A percentile compares a stretch with the other conserved stretches of the same genome.
phyloP scores from a whole-genome alignment of 208 protist species.

The Acanthamoeba castellanii region DNA sequence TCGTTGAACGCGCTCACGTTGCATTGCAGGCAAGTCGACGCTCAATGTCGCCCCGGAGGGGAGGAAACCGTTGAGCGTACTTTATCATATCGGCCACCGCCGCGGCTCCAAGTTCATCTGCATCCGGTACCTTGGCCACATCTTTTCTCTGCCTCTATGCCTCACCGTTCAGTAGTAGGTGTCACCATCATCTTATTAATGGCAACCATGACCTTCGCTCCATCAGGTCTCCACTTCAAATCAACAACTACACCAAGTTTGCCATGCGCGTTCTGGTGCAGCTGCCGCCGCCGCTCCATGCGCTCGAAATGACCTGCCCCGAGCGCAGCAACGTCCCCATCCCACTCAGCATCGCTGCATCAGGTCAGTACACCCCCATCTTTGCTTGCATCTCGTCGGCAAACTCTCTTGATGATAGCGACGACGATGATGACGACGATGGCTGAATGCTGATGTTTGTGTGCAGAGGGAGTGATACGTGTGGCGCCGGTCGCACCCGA shows the following conservation, averaged over 20 bases:
- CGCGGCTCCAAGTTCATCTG: conserved; percentile 28
- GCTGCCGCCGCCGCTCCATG: neutral
- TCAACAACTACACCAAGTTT: conserved; percentile 27
- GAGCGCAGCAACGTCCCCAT: neutral
- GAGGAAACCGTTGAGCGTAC: neutral
- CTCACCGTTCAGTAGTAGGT: neutral
- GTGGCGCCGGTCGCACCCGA: neutral
- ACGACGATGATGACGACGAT: neutral
- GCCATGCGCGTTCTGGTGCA: conserved; percentile 39
- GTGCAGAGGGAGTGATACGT: neutral
- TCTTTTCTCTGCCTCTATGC: neutral
- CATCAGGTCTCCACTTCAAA: neutral
- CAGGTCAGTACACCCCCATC: neutral
- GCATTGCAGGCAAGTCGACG: neutral
- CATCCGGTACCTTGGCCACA: neutral
- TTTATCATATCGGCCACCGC: neutral
- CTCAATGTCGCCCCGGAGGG: neutral
- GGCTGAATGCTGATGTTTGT: neutral
- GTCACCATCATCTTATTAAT: neutral
- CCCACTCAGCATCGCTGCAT: neutral
- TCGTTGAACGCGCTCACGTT: neutral
- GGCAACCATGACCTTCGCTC: neutral
- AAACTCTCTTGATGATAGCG: neutral
- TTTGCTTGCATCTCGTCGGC: neutral
- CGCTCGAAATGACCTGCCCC: neutral